phyloP scores from a whole-genome alignment of 495 filamentous ascomycete genomes.

The Neurospora sublineolata region DNA sequence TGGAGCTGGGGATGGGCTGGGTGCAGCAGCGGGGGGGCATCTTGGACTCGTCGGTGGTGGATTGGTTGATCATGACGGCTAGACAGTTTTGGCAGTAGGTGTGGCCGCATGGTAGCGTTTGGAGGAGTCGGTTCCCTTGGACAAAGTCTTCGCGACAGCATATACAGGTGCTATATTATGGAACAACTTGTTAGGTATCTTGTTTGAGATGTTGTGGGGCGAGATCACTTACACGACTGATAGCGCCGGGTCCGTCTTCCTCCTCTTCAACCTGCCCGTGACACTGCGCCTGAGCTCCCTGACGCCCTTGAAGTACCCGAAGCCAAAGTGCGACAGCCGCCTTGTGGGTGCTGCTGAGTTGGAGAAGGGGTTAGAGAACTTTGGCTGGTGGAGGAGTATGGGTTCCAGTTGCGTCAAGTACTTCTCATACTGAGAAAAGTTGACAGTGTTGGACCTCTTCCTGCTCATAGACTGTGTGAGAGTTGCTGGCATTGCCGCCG shows the following conservation, averaged over 20 bases:
- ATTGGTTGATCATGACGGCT: slow-evolving; percentile 37
- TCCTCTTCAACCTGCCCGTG: slow-evolving; percentile 26
- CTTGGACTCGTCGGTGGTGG: slow-evolving; percentile 37
- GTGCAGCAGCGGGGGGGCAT: slow-evolving; percentile 49
- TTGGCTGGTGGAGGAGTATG: slow-evolving; percentile 27
- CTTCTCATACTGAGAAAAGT: slow-evolving; percentile 42
- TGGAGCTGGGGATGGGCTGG: slow-evolving; percentile 38
- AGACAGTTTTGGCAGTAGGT: slow-evolving; percentile 42
- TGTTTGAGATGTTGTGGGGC: background rate
- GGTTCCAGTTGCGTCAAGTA: slow-evolving; percentile 34
- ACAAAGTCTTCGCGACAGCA: slow-evolving; percentile 41
- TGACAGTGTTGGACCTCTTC: slow-evolving; percentile 30
- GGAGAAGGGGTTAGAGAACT: slow-evolving; percentile 19
- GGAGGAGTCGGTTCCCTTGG: slow-evolving; percentile 19
- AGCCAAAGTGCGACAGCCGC: slow-evolving; percentile 18
- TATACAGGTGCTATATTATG: slow-evolving; percentile 33
- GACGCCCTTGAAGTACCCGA: slow-evolving; percentile 27
- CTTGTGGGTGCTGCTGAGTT: slow-evolving; percentile 8
- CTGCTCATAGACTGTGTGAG: slow-evolving; percentile 15
- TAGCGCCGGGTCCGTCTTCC: slow-evolving; percentile 17
- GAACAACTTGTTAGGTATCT: slow-evolving; percentile 7
- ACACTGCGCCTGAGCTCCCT: slow-evolving; percentile 30
- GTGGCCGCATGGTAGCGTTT: slow-evolving; percentile 41
- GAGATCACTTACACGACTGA: slow-evolving; percentile 23
- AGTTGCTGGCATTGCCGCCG: slow-evolving; percentile 13